These are phyloP conservation scores for Ustilago trichophora DNA, from an alignment of 1,284 basidiomycete species.

Conservation along the genomic window DNA sequence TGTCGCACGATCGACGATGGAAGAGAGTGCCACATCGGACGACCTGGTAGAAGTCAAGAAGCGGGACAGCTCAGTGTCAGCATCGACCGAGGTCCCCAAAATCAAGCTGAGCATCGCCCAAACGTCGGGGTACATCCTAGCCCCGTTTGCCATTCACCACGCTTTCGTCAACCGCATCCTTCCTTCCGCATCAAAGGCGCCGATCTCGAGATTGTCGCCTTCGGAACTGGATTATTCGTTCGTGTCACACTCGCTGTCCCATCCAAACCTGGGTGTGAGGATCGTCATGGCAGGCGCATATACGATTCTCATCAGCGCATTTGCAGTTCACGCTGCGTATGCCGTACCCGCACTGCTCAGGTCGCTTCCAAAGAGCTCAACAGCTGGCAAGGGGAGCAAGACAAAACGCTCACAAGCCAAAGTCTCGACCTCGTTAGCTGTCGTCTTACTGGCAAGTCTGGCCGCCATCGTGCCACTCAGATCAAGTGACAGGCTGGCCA, in stretches of 20 bases:
- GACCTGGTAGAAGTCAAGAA: not conserved
- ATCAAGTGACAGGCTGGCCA: conserved; percentile 1
- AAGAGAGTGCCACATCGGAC: not conserved
- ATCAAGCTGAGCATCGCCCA: conserved; percentile 9
- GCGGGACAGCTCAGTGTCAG: not conserved
- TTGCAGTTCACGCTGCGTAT: conserved; percentile 26
- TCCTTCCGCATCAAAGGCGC: conserved; percentile 20
- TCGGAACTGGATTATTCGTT: conserved; percentile 59
- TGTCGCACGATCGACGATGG: not conserved
- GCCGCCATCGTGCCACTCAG: conserved; percentile 16
- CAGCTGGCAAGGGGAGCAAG: not conserved
- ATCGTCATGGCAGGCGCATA: conserved; percentile 15
- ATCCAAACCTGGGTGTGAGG: conserved; percentile 3
- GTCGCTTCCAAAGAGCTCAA: not conserved
- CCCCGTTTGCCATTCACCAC: conserved; percentile 45
- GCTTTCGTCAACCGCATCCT: conserved; percentile 50
- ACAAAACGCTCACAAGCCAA: not conserved
- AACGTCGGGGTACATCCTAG: conserved; percentile 39
- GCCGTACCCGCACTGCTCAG: conserved; percentile 14
- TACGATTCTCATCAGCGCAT: conserved; percentile 23
- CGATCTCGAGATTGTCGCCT: conserved; percentile 48
- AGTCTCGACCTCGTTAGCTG: not conserved
- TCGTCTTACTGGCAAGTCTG: conserved; percentile 18
- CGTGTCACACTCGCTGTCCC: conserved; percentile 41
- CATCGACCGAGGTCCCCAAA: not conserved